Evolutionary conservation across 371 early-diverging fungal species (phyloP).

Genomic region (Syncephalastrum sp.): DNA sequence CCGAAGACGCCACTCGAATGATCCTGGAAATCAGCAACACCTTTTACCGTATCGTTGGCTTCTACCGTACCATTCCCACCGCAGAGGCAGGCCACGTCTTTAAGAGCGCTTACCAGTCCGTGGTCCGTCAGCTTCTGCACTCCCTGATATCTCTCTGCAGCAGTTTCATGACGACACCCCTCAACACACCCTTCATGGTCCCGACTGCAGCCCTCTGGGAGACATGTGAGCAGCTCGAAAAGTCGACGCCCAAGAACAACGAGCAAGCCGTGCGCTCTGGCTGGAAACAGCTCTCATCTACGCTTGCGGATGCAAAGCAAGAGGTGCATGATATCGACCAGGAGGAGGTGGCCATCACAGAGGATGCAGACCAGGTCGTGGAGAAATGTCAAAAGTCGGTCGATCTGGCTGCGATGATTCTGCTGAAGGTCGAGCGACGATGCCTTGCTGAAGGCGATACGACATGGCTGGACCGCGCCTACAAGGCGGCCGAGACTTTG

Average conservation of each 20-base stretch:
- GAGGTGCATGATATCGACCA: constrained; percentile 38
- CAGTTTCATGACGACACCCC: constrained; percentile 22
- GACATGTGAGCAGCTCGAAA: constrained; percentile 27
- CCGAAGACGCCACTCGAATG: constrained; percentile 35
- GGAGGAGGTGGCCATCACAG: constrained; percentile 45
- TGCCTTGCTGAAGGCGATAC: constrained; percentile 20
- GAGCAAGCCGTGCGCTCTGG: constrained; percentile 24
- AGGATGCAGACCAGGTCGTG: constrained; percentile 35
- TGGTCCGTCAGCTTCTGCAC: constrained; percentile 20
- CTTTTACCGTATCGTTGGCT: constrained; percentile 37
- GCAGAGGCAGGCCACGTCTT: constrained; percentile 18
- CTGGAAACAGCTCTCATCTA: constrained; percentile 24
- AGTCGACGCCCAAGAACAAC: constrained; percentile 26
- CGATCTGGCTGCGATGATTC: constrained; percentile 30
- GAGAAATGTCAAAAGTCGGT: constrained; percentile 35
- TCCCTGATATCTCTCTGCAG: constrained; percentile 28
- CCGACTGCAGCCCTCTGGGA: constrained; percentile 49
- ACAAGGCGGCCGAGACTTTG: constrained; percentile 15
- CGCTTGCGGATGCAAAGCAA: constrained; percentile 32
- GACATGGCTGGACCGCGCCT: constrained; percentile 28
- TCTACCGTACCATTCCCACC: constrained; percentile 35
- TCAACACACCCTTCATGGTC: constrained; percentile 28
- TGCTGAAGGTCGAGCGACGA: constrained; percentile 37
- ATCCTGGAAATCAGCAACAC: constrained; percentile 40
- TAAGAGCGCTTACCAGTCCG: constrained; percentile 18